Evolutionary conservation across 2,329 filamentous ascomycete species (phyloP), one percentile per base, ranked within the genome.

Genomic region (Leptodontidium sp.): DNA sequence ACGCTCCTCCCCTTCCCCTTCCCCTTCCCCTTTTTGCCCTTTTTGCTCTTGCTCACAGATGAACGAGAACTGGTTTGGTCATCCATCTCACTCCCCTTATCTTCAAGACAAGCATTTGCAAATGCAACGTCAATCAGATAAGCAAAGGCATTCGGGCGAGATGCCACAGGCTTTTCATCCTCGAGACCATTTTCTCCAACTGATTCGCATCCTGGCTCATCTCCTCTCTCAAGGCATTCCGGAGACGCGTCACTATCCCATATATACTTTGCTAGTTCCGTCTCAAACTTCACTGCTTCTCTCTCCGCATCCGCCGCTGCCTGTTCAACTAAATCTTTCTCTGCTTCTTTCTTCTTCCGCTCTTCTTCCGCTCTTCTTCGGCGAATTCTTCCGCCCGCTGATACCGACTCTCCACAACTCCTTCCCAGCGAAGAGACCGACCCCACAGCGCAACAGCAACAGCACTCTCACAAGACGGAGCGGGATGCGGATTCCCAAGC

Each of bases 361-460:
- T 35, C 45, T 24, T 63, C 61, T 14, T 26, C 61, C 17, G 4
- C 26, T 21, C 21, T 21, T 21, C 21, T 21, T 21, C 12, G 4
- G 24, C 32, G 14, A 17, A 32, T 32, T 21, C 21, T 21, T 21
- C 21, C 29, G 12, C 47, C 1, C 24, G 26, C 15, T 52, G 15
- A 26, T 49, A 8, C 21, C 47, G 24, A n/a, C 26, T 11, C 21
- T 24, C 24, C 1, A 63, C 45, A 5, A 35, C 12, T 21, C 21
- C 45, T 29, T 63, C 61, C 61, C 61, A 64, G 17, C 61, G n/a
- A 15, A 64, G 17, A 1, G 32, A n/a, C 5, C 21, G 45, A 17
- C 47, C 61, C 61, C 61, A 64, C 14, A 49, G 12, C 4, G 26
- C 43, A 12, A 45, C 15, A 17, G 49, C n/a, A 14, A 24, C 15